Conservation (phyloP, 306 rosid genomes). For the Quillaja saponaria region DNA sequence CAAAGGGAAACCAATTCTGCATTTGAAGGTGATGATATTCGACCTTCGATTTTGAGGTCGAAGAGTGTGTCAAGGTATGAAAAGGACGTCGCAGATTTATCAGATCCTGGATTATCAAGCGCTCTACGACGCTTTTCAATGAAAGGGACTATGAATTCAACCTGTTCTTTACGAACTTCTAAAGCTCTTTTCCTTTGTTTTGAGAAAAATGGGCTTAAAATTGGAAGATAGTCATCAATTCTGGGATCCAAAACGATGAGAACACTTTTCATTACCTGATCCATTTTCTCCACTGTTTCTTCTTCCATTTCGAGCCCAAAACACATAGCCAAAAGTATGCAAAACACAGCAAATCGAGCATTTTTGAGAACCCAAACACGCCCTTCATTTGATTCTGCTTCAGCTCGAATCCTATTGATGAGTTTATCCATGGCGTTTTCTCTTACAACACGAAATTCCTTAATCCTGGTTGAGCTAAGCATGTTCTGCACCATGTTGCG, state of each 20-base stretch:
- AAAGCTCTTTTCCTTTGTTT: conserved; percentile 68
- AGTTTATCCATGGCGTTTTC: conserved; percentile 69
- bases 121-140: conserved; percentile 66
- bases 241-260: conserved; percentile 70
- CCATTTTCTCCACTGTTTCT: conserved; percentile 62
- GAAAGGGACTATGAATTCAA: conserved; percentile 56
- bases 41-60: conserved; percentile 57
- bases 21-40: conserved; percentile 52
- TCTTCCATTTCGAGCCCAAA: conserved; percentile 91
- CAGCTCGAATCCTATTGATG: conserved; percentile 46
- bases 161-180: conserved; percentile 63
- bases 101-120: conserved; percentile 69
- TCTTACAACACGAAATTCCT: conserved; percentile 66
- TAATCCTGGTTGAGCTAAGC: conserved; percentile 70
- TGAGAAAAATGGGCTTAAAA: conserved; percentile 72
- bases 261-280: conserved; percentile 64
- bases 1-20: conserved; percentile 67
- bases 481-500: conserved; percentile 95
- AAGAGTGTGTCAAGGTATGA: conserved; percentile 92
- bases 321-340: conserved; percentile 80
- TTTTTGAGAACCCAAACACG: conserved; percentile 65
- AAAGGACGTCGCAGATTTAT: conserved; percentile 63
- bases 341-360: conserved; percentile 74
- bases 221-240: conserved; percentile 81
- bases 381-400: conserved; percentile 64